Percentiles rank a stretch among this genome's conserved stretches.
Conservation (phyloP, 106 monocot genomes). For the Dioscorea alata region DNA sequence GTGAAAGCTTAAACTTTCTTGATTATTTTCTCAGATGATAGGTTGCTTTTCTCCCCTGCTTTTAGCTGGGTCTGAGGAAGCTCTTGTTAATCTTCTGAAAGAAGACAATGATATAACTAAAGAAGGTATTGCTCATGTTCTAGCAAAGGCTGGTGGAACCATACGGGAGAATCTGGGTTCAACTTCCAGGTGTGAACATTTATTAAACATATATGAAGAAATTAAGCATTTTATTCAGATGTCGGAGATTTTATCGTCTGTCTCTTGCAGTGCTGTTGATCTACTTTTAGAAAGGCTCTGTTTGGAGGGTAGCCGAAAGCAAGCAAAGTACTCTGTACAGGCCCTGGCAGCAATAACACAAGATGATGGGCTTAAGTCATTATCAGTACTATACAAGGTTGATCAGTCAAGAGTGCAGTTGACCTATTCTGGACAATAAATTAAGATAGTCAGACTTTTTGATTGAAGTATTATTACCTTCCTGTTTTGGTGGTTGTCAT, state of each 20-base stretch:
- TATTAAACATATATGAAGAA: conserved; percentile 2
- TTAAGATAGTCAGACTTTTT: background rate
- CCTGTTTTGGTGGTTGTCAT: background rate
- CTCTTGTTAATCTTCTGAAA: conserved; percentile 72
- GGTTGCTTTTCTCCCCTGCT: conserved; percentile 66
- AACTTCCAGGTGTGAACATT: conserved; percentile 54
- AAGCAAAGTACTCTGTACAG: conserved; percentile 96
- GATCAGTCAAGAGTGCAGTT: conserved; percentile 1
- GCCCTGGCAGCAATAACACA: conserved; percentile 87
- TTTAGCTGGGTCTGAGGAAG: conserved; percentile 70
- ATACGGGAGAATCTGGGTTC: conserved; percentile 75
- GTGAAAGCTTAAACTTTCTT: too few relatives aligned
- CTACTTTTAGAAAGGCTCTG: conserved; percentile 85
- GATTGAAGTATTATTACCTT: conserved; percentile 2
- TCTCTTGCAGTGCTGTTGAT: conserved; percentile 70
- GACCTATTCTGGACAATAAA: background rate
- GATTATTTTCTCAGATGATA: conserved; percentile 48
- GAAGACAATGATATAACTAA: conserved; percentile 81
- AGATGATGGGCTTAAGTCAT: conserved; percentile 96
- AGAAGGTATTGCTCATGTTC: conserved; percentile 90
- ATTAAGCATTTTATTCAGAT: background rate
- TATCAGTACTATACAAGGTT: conserved; percentile 99
- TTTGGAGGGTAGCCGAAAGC: conserved; percentile 84
- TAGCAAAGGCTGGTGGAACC: conserved; percentile 85
- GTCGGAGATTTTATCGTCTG: background rate